Evolutionary conservation across 352 stramenopile genomes (phyloP).

Genomic region (Globisporangium barbulae): DNA sequence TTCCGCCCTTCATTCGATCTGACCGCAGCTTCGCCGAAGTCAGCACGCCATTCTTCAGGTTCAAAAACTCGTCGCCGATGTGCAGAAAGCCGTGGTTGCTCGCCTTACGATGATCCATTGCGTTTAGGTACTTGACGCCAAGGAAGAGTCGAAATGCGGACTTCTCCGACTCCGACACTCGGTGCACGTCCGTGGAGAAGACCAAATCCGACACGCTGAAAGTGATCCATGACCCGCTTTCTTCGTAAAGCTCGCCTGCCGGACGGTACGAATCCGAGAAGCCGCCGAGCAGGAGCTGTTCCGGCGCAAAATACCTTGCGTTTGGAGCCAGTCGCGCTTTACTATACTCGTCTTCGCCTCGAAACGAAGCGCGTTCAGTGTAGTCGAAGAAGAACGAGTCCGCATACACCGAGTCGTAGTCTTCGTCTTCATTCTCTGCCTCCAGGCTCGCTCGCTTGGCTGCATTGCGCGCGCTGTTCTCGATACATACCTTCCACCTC

Average conservation of each 20-base stretch:
- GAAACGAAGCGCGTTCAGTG: constrained; percentile 4
- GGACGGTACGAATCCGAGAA: constrained; percentile 74
- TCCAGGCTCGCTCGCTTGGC: constrained; percentile 23
- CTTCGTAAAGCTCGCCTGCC: constrained; percentile 36
- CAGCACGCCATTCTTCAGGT: constrained; percentile 70
- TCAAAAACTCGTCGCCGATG: constrained; percentile 82
- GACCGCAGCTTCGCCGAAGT: constrained; percentile 65
- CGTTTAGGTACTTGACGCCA: constrained; percentile 53
- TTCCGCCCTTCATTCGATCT: constrained; percentile 51
- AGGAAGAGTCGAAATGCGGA: constrained; percentile 63
- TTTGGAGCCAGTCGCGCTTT: constrained; percentile 15
- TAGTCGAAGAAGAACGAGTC: constrained; percentile 23
- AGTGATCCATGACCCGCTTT: constrained; percentile 71
- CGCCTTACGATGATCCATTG: constrained; percentile 64
- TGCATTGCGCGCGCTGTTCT: constrained; percentile 43
- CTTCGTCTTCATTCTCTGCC: constrained; percentile 26
- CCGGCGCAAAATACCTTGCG: constrained; percentile 27
- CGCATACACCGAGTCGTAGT: constrained; percentile 31
- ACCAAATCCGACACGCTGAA: constrained; percentile 57
- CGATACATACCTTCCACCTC: constrained; percentile 71
- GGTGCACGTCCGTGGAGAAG: constrained; percentile 63
- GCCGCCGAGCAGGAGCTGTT: constrained; percentile 58
- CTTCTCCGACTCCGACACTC: constrained; percentile 56
- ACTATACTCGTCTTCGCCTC: constrained; percentile 11
- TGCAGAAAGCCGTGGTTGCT: constrained; percentile 77